Conservation (phyloP, 805 yeast genomes). For the Suhomyces canberraensis region DNA sequence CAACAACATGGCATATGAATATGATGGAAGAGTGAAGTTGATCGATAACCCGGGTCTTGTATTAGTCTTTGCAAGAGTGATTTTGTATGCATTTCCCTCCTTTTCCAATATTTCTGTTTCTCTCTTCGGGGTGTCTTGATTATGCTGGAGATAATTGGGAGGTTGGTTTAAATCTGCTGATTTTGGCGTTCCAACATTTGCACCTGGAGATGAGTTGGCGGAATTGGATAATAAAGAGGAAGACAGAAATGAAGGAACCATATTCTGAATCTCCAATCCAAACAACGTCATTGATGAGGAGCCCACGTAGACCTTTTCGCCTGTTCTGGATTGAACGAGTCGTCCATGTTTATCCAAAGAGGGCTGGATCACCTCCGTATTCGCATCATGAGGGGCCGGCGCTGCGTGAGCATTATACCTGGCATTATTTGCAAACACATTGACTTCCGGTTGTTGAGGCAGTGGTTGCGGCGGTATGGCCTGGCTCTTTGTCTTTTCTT, state of each 20-base stretch:
- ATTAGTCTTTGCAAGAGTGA: constrained; percentile 64
- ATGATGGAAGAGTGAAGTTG: constrained; percentile 71
- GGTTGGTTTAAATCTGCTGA: constrained; percentile 1
- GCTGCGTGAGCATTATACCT: constrained; percentile 4
- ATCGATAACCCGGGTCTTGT: constrained; percentile 67
- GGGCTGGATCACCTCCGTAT: constrained; percentile 60
- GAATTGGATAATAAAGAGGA: constrained; percentile 12
- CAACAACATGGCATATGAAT: constrained; percentile 68
- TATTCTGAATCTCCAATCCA: constrained; percentile 71
- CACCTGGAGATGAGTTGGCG: constrained; percentile 10
- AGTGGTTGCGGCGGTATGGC: background rate
- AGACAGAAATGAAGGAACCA: constrained; percentile 41
- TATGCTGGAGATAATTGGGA: too few species aligned
- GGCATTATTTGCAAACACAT: background rate
- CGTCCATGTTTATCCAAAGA: constrained; percentile 70
- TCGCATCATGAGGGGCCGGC: constrained; percentile 1
- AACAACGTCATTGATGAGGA: constrained; percentile 81
- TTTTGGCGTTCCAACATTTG: constrained; percentile 6
- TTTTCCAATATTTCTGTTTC: constrained; percentile 63
- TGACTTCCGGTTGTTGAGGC: background rate
- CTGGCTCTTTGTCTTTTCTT: constrained; percentile 15
- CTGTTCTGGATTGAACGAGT: constrained; percentile 69
- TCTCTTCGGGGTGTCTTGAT: constrained; percentile 16
- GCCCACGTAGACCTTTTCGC: constrained; percentile 73
- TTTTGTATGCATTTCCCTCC: constrained; percentile 74